Conservation (phyloP, 768 basidiomycete species). For the Phlegmacium glaucopus region DNA sequence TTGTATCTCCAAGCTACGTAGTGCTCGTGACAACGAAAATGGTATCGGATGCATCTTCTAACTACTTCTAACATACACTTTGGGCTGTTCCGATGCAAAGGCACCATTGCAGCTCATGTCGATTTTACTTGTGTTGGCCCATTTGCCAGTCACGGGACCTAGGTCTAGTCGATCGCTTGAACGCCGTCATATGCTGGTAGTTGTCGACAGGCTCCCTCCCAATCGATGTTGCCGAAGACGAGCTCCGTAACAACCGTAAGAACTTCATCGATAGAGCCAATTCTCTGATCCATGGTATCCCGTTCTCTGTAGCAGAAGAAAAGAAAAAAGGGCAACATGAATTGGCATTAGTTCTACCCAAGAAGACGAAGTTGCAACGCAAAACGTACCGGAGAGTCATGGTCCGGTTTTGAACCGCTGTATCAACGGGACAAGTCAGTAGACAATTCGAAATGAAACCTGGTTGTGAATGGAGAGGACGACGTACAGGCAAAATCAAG, state of each 20-base stretch:
- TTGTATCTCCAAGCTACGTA: no score
- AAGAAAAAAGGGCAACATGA: constrained; percentile 2
- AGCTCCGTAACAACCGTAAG: constrained; percentile 77
- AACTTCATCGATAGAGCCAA: constrained; percentile 88
- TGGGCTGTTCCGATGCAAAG: background rate
- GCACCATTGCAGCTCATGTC: background rate
- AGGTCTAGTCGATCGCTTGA: constrained; percentile 66
- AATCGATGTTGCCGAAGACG: constrained; percentile 69
- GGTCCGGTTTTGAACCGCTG: constrained; percentile 88
- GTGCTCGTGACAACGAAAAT: no score
- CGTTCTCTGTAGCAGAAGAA: constrained; percentile 62
- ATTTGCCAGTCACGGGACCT: no score
- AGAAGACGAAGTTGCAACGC: constrained; percentile 5
- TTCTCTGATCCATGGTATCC: constrained; percentile 90
- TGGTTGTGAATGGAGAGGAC: background rate
- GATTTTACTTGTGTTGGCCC: no score
- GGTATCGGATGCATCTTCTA: no score
- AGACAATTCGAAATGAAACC: constrained; percentile 4
- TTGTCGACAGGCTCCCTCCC: constrained; percentile 69
- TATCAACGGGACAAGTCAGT: constrained; percentile 2
- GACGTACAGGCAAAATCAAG: constrained; percentile 84
- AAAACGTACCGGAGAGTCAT: constrained; percentile 84
- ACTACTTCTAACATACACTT: background rate
- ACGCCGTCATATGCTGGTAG: constrained; percentile 84
- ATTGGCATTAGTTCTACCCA: constrained; percentile 4